phyloP scores from a whole-genome alignment of 78 protist genomes.

The Dictyostelium brefeldianum region DNA sequence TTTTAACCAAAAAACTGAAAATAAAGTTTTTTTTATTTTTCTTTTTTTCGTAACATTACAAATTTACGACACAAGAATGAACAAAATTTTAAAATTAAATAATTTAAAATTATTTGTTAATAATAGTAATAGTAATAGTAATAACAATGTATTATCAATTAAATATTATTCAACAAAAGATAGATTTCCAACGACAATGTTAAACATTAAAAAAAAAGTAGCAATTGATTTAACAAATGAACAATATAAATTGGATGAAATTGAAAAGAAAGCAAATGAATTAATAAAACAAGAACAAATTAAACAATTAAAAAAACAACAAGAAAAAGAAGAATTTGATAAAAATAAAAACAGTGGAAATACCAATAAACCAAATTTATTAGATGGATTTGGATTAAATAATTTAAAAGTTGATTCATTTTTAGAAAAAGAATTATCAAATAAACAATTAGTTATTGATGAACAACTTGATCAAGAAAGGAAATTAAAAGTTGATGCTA shows the following conservation, averaged over 20 bases:
- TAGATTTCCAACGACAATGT: neutral
- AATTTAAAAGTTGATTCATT: neutral
- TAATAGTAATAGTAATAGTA: neutral
- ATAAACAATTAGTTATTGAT: neutral
- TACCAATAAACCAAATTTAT: neutral
- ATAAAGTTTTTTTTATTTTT: too few species aligned
- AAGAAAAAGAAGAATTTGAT: neutral
- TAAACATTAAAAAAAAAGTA: neutral
- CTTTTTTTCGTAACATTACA: too few species aligned
- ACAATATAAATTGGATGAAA: neutral
- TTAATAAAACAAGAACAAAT: neutral
- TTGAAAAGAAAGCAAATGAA: neutral
- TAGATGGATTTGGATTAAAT: neutral
- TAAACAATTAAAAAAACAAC: conserved; percentile 13
- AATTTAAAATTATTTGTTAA: too few species aligned
- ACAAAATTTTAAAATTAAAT: too few species aligned
- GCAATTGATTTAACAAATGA: neutral
- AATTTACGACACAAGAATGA: too few species aligned
- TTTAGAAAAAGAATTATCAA: neutral
- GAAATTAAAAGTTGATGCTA: neutral
- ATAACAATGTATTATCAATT: neutral
- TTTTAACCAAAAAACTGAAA: neutral
- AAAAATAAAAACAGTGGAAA: neutral
- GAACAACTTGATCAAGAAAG: neutral
- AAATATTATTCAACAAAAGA: neutral